phyloP scores from a whole-genome alignment of 2,329 filamentous ascomycete genomes.

The Aspergillus puulaauensis region DNA sequence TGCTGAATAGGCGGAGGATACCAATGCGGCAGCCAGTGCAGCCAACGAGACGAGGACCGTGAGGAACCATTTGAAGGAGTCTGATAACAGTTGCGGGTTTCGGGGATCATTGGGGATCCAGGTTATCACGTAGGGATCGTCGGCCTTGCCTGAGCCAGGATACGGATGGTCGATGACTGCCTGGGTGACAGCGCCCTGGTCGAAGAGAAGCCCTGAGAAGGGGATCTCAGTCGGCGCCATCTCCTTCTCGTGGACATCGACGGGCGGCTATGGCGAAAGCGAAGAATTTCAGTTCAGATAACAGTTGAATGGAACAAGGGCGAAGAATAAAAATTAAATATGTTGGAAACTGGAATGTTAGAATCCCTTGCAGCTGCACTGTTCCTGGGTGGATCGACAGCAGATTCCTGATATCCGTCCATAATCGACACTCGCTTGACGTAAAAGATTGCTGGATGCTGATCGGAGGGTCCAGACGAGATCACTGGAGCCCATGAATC shows the following conservation, averaged over 20 bases:
- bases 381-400: too few species aligned
- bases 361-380: too few species aligned
- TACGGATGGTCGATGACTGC: slow-evolving; percentile 7
- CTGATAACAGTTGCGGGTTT: slow-evolving; percentile 2
- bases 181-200: not conserved
- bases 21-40: slow-evolving; percentile 5
- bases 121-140: slow-evolving; percentile 7
- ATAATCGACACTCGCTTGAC: too few species aligned
- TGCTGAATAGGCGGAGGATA: slow-evolving; percentile 12
- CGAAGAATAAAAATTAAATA: too few species aligned
- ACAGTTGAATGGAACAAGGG: not conserved
- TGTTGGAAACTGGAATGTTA: not conserved
- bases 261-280: too few species aligned
- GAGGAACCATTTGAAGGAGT: not conserved
- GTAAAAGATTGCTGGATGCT: too few species aligned
- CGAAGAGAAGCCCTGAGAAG: not conserved
- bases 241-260: not conserved
- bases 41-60: slow-evolving; percentile 1
- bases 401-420: too few species aligned
- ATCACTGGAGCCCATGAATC: too few species aligned
- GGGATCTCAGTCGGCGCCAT: not conserved
- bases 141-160: slow-evolving; percentile 6
- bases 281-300: not conserved
- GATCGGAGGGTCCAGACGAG: too few species aligned
- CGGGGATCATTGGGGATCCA: slow-evolving; percentile 12